A percentile compares a stretch with the other conserved stretches of the same genome.
Evolutionary conservation across 176 grass and related monocot genomes (phyloP).

Genomic region (Saccharum spontaneum): DNA sequence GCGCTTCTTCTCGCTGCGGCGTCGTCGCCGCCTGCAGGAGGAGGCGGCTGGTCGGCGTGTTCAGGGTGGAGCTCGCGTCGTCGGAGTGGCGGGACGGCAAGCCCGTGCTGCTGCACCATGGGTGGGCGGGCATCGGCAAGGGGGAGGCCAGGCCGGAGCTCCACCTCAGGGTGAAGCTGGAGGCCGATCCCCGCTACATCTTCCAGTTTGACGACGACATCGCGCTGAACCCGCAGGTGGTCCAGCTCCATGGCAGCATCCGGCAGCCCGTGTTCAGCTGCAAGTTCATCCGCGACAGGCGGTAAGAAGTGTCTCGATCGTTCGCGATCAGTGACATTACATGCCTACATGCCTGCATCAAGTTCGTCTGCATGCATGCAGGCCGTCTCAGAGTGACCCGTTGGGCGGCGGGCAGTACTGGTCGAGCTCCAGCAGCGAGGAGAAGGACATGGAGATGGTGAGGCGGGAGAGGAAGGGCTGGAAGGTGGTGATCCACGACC

Average conservation of each 20-base stretch:
- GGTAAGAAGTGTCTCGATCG: slow-evolving; percentile 31
- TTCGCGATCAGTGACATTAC: neutral
- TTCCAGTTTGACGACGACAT: slow-evolving; percentile 80
- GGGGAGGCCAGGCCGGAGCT: slow-evolving; percentile 41
- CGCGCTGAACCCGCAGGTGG: slow-evolving; percentile 64
- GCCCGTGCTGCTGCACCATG: slow-evolving; percentile 66
- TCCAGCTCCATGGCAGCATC: slow-evolving; percentile 58
- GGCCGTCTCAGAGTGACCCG: slow-evolving; percentile 51
- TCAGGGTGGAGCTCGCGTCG: slow-evolving; percentile 62
- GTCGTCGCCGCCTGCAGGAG: slow-evolving; percentile 8
- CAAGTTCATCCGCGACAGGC: slow-evolving; percentile 75
- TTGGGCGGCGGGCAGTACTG: slow-evolving; percentile 33
- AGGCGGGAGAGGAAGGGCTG: slow-evolving; percentile 73
- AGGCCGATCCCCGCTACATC: slow-evolving; percentile 71
- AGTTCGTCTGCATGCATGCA: neutral
- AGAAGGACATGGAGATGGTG: slow-evolving; percentile 33
- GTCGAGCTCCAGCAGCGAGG: slow-evolving; percentile 48
- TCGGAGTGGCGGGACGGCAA: slow-evolving; percentile 56
- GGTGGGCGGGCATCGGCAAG: slow-evolving; percentile 62
- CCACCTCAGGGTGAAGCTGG: slow-evolving; percentile 65
- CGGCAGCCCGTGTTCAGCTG: slow-evolving; percentile 87
- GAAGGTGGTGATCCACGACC: slow-evolving; percentile 88
- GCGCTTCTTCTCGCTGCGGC: slow-evolving; percentile 28
- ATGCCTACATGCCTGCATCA: neutral
- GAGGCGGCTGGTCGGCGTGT: slow-evolving; percentile 57